These are phyloP conservation scores for Colletotrichum sp. DNA, from an alignment of 2,329 filamentous ascomycete species.

Conservation along the genomic window DNA sequence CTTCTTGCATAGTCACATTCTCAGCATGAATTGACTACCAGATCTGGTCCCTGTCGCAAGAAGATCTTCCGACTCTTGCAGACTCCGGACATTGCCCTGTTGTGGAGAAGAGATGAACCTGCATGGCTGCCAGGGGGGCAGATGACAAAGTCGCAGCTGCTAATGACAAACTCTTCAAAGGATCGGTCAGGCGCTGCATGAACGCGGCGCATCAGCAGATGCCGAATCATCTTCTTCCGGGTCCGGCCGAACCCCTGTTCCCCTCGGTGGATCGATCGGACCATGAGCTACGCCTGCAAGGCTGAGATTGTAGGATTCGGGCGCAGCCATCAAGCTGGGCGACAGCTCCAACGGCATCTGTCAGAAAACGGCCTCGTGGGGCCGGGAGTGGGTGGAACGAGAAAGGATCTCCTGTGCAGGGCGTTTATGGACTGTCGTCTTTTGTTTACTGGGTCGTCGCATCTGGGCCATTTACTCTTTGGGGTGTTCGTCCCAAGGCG, in stretches of 20 bases:
- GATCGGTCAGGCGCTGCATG: background rate
- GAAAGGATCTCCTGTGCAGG: background rate
- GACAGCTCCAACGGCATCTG: background rate
- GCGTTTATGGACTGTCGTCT: background rate
- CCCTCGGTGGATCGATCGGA: background rate
- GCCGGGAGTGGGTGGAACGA: background rate
- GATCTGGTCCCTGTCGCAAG: background rate
- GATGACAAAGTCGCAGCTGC: background rate
- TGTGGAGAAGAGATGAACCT: background rate
- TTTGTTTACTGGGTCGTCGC: background rate
- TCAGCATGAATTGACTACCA: background rate
- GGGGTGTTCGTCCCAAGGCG: background rate
- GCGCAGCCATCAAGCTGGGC: background rate
- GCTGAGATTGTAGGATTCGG: background rate
- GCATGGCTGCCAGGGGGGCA: background rate
- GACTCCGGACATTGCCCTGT: background rate
- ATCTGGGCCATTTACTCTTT: background rate
- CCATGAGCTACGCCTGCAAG: background rate
- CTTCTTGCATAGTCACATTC: background rate
- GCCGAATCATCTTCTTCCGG: conserved; percentile 1
- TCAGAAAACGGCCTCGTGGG: background rate
- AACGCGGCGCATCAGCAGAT: background rate
- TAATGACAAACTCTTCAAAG: background rate
- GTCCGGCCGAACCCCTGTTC: background rate
- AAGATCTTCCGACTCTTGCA: background rate